A percentile compares a stretch with the other conserved stretches of the same genome.
Conservation (phyloP, 2,329 filamentous ascomycete species). For the Calonectria honghensis region DNA sequence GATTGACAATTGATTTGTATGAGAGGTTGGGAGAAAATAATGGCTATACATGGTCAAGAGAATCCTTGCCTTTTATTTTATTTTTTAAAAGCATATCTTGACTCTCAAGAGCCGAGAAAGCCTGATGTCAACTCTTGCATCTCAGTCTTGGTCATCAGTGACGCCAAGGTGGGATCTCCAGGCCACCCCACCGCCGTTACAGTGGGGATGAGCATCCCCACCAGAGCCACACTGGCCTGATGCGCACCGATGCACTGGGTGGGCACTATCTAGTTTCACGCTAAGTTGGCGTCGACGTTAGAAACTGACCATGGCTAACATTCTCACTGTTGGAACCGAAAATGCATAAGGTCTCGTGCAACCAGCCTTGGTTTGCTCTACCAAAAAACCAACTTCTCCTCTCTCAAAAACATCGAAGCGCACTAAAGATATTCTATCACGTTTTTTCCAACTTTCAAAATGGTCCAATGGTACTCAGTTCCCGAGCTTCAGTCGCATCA, state of each 20-base stretch:
- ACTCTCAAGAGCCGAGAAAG: not conserved
- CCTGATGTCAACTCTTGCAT: not conserved
- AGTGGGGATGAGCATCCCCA: constrained; percentile 9
- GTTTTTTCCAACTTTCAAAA: not conserved
- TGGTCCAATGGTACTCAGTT: constrained; percentile 8
- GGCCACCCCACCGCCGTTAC: not conserved
- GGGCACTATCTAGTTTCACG: not conserved
- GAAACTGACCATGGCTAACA: not conserved
- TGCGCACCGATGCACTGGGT: not conserved
- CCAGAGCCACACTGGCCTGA: not conserved
- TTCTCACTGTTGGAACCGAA: not conserved
- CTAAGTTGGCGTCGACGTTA: not conserved
- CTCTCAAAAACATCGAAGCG: not conserved
- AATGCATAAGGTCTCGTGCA: not conserved
- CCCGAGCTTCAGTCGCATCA: constrained; percentile 9
- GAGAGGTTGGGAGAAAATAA: not conserved
- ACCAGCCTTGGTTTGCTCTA: not conserved
- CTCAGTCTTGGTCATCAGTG: not conserved
- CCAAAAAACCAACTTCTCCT: not conserved
- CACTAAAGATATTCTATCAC: not conserved
- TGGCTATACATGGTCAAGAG: not conserved
- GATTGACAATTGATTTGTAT: not conserved
- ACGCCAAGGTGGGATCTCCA: not conserved
- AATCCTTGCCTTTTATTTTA: not conserved
- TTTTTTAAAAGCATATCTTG: not conserved